These are phyloP conservation scores for Colletotrichum sp. DNA, from an alignment of 2,329 filamentous ascomycete species.

Conservation along the genomic window DNA sequence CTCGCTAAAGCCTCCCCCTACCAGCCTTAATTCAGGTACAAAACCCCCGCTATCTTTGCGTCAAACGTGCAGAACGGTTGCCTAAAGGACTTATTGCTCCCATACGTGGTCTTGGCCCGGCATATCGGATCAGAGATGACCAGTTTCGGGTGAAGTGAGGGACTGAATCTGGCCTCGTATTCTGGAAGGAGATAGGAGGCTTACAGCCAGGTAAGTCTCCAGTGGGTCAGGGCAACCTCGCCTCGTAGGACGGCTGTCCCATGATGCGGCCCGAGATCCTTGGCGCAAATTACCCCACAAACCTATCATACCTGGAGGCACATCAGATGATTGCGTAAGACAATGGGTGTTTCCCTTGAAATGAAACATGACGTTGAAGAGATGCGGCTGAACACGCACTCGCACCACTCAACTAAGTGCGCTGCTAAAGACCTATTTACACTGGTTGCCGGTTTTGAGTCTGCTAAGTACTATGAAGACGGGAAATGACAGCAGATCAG, in stretches of 20 bases:
- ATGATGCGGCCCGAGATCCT: neutral
- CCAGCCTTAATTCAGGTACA: neutral
- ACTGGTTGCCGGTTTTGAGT: neutral
- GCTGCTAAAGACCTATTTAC: neutral
- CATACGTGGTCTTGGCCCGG: neutral
- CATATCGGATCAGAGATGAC: neutral
- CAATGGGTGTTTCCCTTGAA: neutral
- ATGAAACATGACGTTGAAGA: neutral
- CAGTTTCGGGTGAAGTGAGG: neutral
- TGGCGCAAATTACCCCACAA: neutral
- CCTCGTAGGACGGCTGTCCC: neutral
- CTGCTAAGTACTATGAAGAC: neutral
- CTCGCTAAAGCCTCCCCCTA: neutral
- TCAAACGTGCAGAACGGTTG: neutral
- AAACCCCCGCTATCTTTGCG: rapidly evolving
- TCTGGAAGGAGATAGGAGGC: neutral
- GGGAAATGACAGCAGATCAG: neutral
- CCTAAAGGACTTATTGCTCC: neutral
- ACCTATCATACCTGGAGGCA: neutral
- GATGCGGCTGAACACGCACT: neutral
- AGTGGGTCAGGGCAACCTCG: neutral
- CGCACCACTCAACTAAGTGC: neutral
- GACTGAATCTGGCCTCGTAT: neutral
- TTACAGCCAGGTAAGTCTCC: neutral
- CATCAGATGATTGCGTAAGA: neutral